A percentile compares a stretch with the other conserved stretches of the same genome.
These are phyloP conservation scores for Boletus pseudopeckii DNA, from an alignment of 768 basidiomycete genomes.

Conservation along the genomic window DNA sequence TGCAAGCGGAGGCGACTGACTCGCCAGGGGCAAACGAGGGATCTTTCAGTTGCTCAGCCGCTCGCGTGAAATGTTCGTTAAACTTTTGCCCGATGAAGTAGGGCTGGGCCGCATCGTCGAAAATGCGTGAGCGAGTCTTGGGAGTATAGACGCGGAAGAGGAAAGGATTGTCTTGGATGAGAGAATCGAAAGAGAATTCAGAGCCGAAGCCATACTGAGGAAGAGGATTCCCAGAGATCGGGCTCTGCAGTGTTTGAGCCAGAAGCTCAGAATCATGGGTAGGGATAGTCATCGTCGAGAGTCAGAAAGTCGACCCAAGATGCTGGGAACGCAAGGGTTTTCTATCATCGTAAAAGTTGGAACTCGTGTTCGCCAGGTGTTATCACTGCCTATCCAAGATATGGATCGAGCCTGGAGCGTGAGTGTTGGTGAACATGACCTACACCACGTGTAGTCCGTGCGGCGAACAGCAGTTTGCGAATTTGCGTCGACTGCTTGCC, in stretches of 20 bases:
- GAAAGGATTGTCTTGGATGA: conserved; percentile 65
- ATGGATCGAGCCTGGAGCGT: background rate
- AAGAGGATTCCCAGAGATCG: conserved; percentile 32
- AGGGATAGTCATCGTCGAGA: conserved; percentile 26
- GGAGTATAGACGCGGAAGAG: conserved; percentile 81
- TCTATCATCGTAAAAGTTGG: conserved; percentile 20
- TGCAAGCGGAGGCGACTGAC: conserved; percentile 28
- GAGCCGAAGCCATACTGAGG: conserved; percentile 74
- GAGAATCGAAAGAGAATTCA: conserved; percentile 57
- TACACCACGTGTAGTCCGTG: conserved; percentile 25
- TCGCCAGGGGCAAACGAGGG: conserved; percentile 32
- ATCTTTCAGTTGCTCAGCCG: conserved; percentile 37
- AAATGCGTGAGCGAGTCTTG: conserved; percentile 52
- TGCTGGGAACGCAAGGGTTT: conserved; percentile 17
- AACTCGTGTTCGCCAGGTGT: conserved; percentile 34
- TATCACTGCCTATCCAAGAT: conserved; percentile 29
- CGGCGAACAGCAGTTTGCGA: background rate
- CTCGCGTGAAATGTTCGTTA: conserved; percentile 39
- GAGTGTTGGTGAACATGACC: conserved; percentile 11
- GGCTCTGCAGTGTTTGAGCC: conserved; percentile 19
- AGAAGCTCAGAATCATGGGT: conserved; percentile 11
- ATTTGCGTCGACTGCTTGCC: background rate
- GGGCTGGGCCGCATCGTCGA: conserved; percentile 49
- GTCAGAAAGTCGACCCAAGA: conserved; percentile 7
- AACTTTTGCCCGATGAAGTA: conserved; percentile 71